These are phyloP conservation scores for Termitomyces sp. DNA, from an alignment of 768 basidiomycete genomes.

Conservation along the genomic window DNA sequence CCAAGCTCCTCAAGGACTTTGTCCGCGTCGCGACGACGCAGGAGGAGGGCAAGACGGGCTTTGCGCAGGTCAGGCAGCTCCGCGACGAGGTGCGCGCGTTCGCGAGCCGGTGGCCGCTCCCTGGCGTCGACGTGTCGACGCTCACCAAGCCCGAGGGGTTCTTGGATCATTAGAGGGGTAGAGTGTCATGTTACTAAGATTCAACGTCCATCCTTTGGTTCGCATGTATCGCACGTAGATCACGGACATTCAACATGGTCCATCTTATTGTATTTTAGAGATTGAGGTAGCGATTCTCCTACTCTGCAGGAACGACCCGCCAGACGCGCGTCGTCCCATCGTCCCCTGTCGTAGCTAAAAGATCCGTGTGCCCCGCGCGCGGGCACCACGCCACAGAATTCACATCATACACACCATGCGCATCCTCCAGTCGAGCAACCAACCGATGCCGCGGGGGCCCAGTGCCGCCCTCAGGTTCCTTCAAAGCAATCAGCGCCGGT, in stretches of 20 bases:
- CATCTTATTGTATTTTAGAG: conserved; percentile 14
- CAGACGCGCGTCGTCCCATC: conserved; percentile 84
- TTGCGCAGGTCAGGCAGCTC: conserved; percentile 65
- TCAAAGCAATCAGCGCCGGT: background rate
- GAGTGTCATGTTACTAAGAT: conserved; percentile 29
- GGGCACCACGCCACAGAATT: conserved; percentile 87
- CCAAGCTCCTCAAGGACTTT: conserved; percentile 95
- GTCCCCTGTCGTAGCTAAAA: conserved; percentile 83
- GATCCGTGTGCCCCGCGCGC: conserved; percentile 50
- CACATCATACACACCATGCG: conserved; percentile 82
- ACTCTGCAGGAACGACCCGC: conserved; percentile 20
- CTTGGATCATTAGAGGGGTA: conserved; percentile 12
- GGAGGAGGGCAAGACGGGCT: conserved; percentile 67
- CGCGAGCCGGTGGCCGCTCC: conserved; percentile 86
- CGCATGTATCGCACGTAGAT: conserved; percentile 22
- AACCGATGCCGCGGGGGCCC: conserved; percentile 36
- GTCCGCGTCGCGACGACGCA: conserved; percentile 70
- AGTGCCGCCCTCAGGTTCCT: conserved; percentile 21
- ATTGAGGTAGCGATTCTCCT: background rate
- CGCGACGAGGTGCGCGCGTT: conserved; percentile 77
- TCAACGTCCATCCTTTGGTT: conserved; percentile 45
- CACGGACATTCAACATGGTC: conserved; percentile 54
- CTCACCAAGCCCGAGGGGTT: conserved; percentile 59
- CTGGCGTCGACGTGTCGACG: conserved; percentile 62
- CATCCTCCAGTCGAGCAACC: conserved; percentile 51